Percentiles rank a stretch among this genome's conserved stretches.
Conservation (phyloP, 805 yeast species). For the Wickerhamiella occidentalis region DNA sequence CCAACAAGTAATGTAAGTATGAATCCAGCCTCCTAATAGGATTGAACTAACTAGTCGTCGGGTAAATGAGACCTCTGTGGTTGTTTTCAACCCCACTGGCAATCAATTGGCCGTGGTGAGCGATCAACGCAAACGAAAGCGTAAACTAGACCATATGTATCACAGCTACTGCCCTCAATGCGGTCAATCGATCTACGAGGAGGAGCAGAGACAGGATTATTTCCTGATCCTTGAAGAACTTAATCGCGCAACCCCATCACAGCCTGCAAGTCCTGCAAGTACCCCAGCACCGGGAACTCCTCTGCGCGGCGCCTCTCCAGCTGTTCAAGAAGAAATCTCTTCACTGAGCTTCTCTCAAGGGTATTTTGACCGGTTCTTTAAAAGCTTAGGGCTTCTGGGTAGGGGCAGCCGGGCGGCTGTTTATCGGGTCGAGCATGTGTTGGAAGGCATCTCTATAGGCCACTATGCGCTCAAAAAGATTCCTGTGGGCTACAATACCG, state of each 20-base stretch:
- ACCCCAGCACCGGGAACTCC: not conserved
- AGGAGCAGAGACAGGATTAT: constrained; percentile 7
- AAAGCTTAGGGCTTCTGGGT: constrained; percentile 49
- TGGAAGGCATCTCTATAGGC: constrained; percentile 62
- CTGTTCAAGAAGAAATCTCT: constrained; percentile 16
- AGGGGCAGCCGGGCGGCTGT: constrained; percentile 80
- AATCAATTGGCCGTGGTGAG: constrained; percentile 9
- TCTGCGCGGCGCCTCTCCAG: not conserved
- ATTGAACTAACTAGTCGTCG: constrained; percentile 10
- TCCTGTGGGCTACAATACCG: constrained; percentile 64
- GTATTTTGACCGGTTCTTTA: constrained; percentile 58
- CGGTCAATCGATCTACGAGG: not conserved
- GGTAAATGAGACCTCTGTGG: constrained; percentile 9
- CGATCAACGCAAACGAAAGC: not conserved
- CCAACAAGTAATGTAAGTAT: constrained; percentile 13
- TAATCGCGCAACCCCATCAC: not conserved
- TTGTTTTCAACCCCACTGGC: constrained; percentile 11
- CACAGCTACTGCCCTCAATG: constrained; percentile 11
- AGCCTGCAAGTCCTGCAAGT: not conserved
- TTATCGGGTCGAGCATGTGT: constrained; percentile 67
- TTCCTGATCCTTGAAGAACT: constrained; percentile 8
- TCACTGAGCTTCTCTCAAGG: constrained; percentile 59
- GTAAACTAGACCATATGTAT: not conserved
- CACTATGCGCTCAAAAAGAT: constrained; percentile 75
- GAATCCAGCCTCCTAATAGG: not conserved